These are phyloP conservation scores for Coelastrella sp. DNA, from an alignment of 139 green algal species.

Conservation along the genomic window DNA sequence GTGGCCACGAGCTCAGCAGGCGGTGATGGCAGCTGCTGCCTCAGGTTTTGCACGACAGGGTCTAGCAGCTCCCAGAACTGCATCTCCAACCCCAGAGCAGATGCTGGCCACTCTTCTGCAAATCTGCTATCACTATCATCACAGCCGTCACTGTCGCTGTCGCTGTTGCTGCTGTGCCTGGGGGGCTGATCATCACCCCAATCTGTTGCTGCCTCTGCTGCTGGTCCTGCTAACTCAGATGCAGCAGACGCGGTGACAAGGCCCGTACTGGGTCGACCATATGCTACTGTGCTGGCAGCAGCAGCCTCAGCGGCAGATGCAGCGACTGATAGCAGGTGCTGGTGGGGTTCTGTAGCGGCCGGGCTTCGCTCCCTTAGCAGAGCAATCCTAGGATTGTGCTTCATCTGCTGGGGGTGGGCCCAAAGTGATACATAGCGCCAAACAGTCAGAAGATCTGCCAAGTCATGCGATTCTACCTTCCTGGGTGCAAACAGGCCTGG, in stretches of 20 bases:
- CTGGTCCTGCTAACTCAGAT: neutral
- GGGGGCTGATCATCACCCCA: neutral
- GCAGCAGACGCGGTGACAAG: neutral
- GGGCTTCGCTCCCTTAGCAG: neutral
- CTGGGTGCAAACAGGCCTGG: too few species aligned
- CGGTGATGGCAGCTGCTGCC: constrained; percentile 11
- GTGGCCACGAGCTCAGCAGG: neutral
- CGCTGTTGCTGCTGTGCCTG: neutral
- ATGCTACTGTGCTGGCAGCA: too few species aligned
- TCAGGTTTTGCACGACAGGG: neutral
- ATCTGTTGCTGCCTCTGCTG: neutral
- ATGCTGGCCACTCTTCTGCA: neutral
- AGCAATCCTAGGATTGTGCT: neutral
- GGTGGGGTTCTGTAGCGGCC: neutral
- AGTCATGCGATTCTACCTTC: neutral
- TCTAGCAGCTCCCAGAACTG: constrained; percentile 4
- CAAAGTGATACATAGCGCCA: constrained; percentile 1
- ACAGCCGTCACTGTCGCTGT: neutral
- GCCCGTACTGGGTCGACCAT: too few species aligned
- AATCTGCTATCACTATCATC: neutral
- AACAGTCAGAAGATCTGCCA: neutral
- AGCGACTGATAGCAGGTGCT: neutral
- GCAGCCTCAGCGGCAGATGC: neutral
- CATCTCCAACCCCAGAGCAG: neutral
- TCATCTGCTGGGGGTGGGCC: neutral